Percentiles rank a stretch among this genome's conserved stretches.
These are phyloP conservation scores for Tephrocybe sp. DNA, from an alignment of 768 basidiomycete species.

Conservation along the genomic window DNA sequence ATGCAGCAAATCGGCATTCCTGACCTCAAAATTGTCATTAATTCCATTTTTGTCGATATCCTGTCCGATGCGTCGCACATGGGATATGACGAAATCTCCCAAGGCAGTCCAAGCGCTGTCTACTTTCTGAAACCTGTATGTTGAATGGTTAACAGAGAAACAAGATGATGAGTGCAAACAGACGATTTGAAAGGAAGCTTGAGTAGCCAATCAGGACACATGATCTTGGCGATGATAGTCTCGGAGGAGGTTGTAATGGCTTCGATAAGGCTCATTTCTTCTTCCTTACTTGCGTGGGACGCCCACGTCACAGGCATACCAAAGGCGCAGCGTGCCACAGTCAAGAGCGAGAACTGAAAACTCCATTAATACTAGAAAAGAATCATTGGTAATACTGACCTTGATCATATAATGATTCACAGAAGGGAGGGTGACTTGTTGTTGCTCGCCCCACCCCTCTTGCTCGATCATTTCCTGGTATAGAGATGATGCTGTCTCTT, in stretches of 20 bases:
- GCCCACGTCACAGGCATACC: conserved; percentile 21
- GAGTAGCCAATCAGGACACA: conserved; percentile 23
- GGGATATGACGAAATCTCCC: conserved; percentile 14
- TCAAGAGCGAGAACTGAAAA: conserved; percentile 19
- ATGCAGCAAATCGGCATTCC: conserved; percentile 15
- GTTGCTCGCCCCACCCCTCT: conserved; percentile 21
- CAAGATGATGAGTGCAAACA: background rate
- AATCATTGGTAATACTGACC: conserved; percentile 5
- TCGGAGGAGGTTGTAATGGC: conserved; percentile 14
- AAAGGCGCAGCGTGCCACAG: conserved; percentile 23
- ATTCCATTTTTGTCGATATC: conserved; percentile 5
- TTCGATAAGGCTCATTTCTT: conserved; percentile 6
- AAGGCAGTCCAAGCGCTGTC: conserved; percentile 16
- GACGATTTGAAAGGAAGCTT: conserved; percentile 23
- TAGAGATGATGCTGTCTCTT: conserved; percentile 22
- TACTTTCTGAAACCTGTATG: conserved; percentile 16
- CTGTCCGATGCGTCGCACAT: conserved; percentile 9
- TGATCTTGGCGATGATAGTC: conserved; percentile 17
- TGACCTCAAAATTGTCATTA: background rate
- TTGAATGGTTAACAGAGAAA: background rate
- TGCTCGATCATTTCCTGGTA: conserved; percentile 26
- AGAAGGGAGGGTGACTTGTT: conserved; percentile 12
- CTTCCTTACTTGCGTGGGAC: background rate
- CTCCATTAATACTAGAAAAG: background rate
- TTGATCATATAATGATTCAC: conserved; percentile 22